Evolutionary conservation across 106 monocot species (phyloP).

Genomic region (Posidonia australis): DNA sequence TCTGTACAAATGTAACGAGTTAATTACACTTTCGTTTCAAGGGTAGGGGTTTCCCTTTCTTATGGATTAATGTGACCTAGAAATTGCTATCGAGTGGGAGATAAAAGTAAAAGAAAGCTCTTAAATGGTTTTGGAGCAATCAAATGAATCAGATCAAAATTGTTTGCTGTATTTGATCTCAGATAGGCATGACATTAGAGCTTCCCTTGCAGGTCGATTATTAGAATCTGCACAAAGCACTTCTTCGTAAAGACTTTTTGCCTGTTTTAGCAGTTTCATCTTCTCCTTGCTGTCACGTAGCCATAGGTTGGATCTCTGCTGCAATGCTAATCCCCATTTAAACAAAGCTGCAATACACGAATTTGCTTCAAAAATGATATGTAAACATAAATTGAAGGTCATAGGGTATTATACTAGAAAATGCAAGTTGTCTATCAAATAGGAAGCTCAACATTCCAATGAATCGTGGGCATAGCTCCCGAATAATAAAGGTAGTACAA

Average conservation of each 20-base stretch:
- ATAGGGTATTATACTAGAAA: too few relatives aligned
- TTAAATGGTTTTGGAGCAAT: neutral
- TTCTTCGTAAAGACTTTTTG: constrained; percentile 82
- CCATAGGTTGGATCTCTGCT: constrained; percentile 53
- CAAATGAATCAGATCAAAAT: neutral
- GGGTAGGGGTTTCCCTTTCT: neutral
- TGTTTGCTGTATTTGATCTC: constrained; percentile 46
- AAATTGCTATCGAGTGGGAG: neutral
- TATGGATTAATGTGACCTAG: neutral
- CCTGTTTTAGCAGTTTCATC: constrained; percentile 65
- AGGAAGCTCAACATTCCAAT: too few relatives aligned
- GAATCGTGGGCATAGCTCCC: too few relatives aligned
- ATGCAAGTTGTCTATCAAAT: too few relatives aligned
- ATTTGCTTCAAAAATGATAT: neutral
- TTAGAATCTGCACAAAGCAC: constrained; percentile 52
- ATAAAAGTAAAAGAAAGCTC: neutral
- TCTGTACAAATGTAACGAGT: neutral
- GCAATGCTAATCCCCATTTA: constrained; percentile 74
- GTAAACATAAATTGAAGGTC: neutral
- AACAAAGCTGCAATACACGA: constrained; percentile 56
- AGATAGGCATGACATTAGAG: constrained; percentile 56
- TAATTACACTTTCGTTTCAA: neutral
- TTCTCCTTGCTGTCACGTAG: constrained; percentile 46
- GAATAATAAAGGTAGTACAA: too few relatives aligned
- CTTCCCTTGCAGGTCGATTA: constrained; percentile 46